Evolutionary conservation across 1,284 basidiomycete genomes (phyloP).

Genomic region (Neonothopanus nambi): DNA sequence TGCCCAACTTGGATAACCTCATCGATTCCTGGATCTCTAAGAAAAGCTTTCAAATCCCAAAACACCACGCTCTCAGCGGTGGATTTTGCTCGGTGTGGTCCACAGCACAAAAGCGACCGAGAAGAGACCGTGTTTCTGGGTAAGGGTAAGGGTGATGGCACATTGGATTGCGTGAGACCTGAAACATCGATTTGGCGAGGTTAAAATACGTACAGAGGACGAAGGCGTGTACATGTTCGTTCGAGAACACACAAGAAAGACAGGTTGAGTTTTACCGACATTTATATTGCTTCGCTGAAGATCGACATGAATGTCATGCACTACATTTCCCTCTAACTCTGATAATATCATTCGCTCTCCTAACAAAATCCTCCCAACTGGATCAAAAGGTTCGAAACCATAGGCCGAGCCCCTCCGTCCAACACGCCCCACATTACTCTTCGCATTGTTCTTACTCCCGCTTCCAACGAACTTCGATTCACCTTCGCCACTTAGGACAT

Average conservation of each 20-base stretch:
- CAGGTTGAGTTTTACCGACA: no score
- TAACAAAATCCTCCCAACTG: neutral
- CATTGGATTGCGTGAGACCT: conserved; percentile 35
- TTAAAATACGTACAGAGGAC: conserved; percentile 54
- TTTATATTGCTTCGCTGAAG: no score
- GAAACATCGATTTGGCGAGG: conserved; percentile 48
- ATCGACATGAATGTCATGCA: no score
- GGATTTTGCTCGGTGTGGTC: conserved; percentile 39
- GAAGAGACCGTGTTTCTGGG: conserved; percentile 31
- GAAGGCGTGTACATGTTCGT: conserved; percentile 44
- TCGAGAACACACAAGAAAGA: no score
- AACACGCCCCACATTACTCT: no score
- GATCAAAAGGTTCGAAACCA: conserved; percentile 13
- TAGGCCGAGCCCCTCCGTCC: no score
- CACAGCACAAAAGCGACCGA: conserved; percentile 49
- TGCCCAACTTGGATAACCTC: conserved; percentile 47
- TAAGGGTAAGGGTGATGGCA: conserved; percentile 26
- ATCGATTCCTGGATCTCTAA: conserved; percentile 40
- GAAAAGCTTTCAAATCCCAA: conserved; percentile 40
- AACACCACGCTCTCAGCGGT: conserved; percentile 48
- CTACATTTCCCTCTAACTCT: no score
- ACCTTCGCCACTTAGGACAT: conserved; percentile 15
- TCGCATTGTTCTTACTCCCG: no score
- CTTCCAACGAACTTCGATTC: no score
- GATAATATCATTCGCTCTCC: conserved; percentile 4